phyloP scores from a whole-genome alignment of 345 rosid genomes.

The Lepidium sativum region DNA sequence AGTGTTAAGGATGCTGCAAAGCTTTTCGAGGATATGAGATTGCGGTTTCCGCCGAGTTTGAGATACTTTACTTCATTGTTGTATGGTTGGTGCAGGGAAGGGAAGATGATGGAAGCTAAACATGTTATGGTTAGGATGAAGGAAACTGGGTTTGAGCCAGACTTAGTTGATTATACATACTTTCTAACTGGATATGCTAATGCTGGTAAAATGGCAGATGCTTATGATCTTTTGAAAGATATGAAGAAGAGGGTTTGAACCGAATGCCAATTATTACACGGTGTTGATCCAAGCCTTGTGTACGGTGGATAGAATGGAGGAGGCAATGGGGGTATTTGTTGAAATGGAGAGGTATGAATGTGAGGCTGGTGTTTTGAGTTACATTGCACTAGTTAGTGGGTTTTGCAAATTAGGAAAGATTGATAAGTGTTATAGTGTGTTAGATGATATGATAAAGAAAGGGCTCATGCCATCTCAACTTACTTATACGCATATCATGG shows the following conservation, averaged over 20 bases:
- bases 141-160: conserved; percentile 76
- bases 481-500: conserved; percentile 69
- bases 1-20: conserved; percentile 78
- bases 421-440: conserved; percentile 46
- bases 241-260: conserved; percentile 64
- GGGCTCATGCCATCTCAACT: conserved; percentile 47
- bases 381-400: conserved; percentile 66
- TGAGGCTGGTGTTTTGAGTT: conserved; percentile 64
- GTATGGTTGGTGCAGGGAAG: conserved; percentile 91
- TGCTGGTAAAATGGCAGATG: conserved; percentile 66
- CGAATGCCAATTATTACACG: conserved; percentile 56
- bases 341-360: conserved; percentile 76
- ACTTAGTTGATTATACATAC: conserved; percentile 66
- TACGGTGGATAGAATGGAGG: conserved; percentile 60
- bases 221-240: conserved; percentile 64
- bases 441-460: conserved; percentile 52
- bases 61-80: conserved; percentile 62
- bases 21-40: conserved; percentile 70
- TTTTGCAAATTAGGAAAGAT: conserved; percentile 71
- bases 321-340: conserved; percentile 56
- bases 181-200: conserved; percentile 58
- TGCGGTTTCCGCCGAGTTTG: conserved; percentile 43
- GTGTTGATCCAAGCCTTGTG: conserved; percentile 72
- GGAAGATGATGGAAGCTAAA: conserved; percentile 82
- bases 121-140: conserved; percentile 78